Evolutionary conservation across 1,284 basidiomycete species (phyloP).

Genomic region (Moesziomyces sp.): DNA sequence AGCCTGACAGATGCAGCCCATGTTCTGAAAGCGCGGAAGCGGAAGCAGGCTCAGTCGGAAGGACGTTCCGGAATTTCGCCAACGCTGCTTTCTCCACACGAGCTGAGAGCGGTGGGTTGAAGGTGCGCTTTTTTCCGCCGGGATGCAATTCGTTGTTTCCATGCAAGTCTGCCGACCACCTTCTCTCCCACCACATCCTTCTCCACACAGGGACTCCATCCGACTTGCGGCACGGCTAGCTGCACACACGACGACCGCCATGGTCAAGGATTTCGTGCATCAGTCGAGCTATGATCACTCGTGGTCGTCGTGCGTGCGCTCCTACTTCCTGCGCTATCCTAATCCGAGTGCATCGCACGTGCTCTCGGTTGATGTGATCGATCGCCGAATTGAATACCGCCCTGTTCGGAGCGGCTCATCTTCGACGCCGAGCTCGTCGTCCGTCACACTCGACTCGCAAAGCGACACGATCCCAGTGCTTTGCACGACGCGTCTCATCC

Average conservation of each 20-base stretch:
- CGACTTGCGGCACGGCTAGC: background rate
- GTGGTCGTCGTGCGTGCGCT: constrained; percentile 68
- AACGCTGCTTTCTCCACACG: background rate
- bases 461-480: constrained; percentile 75
- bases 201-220: background rate
- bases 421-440: constrained; percentile 25
- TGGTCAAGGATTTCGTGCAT: constrained; percentile 52
- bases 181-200: background rate
- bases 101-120: background rate
- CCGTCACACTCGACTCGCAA: constrained; percentile 16
- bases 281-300: constrained; percentile 46
- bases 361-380: constrained; percentile 91
- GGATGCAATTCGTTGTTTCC: constrained; percentile 11
- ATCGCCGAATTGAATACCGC: constrained; percentile 71
- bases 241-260: background rate
- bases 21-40: background rate
- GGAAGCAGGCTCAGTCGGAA: background rate
- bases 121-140: constrained; percentile 5
- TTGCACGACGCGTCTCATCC: constrained; percentile 87
- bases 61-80: background rate
- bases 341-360: constrained; percentile 96
- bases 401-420: constrained; percentile 25
- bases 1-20: background rate
- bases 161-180: constrained; percentile 6
- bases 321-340: constrained; percentile 95